Evolutionary conservation across 805 yeast species (phyloP).

Genomic region (Zygotorulaspora danielsina): DNA sequence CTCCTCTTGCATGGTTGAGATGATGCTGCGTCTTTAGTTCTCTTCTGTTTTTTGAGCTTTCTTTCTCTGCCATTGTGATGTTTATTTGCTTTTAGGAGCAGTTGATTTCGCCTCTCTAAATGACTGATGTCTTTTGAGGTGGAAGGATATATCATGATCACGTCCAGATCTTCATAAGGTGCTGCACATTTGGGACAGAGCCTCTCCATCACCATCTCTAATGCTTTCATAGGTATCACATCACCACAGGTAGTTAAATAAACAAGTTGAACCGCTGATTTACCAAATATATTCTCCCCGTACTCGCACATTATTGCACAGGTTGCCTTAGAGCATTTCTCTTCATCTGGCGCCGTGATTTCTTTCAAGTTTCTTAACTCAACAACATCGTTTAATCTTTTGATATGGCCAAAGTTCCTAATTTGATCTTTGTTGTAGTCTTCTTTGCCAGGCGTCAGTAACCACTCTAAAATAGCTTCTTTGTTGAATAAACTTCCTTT

Average conservation of each 20-base stretch:
- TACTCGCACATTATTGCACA: constrained; percentile 17
- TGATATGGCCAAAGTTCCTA: constrained; percentile 35
- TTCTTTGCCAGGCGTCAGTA: constrained; percentile 38
- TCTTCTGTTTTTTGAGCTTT: constrained; percentile 26
- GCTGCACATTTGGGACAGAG: constrained; percentile 44
- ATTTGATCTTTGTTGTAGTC: constrained; percentile 27
- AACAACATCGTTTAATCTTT: constrained; percentile 42
- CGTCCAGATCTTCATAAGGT: constrained; percentile 21
- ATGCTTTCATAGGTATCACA: constrained; percentile 35
- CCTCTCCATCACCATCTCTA: constrained; percentile 22
- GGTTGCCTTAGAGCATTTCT: constrained; percentile 1
- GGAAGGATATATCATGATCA: constrained; percentile 39
- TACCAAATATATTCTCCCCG: constrained; percentile 36
- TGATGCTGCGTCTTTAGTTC: constrained; percentile 8
- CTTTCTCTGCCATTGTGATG: constrained; percentile 39
- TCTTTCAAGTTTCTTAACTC: constrained; percentile 36
- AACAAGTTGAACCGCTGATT: constrained; percentile 37
- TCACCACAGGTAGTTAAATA: constrained; percentile 48
- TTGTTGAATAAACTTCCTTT: constrained; percentile 63
- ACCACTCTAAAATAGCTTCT: constrained; percentile 53
- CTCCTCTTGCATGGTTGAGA: constrained; percentile 3
- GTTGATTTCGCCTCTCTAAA: constrained; percentile 24
- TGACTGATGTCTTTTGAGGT: constrained; percentile 18
- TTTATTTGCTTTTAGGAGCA: constrained; percentile 22
- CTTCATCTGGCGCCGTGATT: constrained; percentile 8